These are phyloP conservation scores for Phytophthora pluvialis DNA, from an alignment of 352 stramenopile genomes.

Conservation along the genomic window DNA sequence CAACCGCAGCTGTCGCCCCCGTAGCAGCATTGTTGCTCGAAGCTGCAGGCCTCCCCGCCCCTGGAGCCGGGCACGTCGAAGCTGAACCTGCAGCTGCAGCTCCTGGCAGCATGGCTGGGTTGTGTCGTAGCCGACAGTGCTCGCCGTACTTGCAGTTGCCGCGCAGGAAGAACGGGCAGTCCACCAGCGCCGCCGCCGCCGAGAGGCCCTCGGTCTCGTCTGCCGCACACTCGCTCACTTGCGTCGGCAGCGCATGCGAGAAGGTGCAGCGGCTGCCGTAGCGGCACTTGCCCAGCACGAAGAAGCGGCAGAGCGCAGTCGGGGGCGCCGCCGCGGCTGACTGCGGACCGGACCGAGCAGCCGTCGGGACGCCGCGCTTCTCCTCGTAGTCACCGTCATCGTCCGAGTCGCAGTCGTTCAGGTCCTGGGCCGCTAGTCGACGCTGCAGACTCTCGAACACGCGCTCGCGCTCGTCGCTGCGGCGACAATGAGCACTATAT, in stretches of 20 bases:
- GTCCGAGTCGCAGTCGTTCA: constrained; percentile 3
- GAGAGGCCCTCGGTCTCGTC: constrained; percentile 46
- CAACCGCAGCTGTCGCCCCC: not conserved
- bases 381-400: constrained; percentile 23
- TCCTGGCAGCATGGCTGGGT: constrained; percentile 20
- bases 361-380: constrained; percentile 11
- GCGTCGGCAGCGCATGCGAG: constrained; percentile 56
- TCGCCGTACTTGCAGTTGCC: constrained; percentile 83
- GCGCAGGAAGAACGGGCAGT: constrained; percentile 78
- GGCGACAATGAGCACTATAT: constrained; percentile 3
- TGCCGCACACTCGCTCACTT: constrained; percentile 36
- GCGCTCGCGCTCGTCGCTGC: constrained; percentile 12
- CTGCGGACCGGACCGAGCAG: not conserved
- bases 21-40: constrained; percentile 9
- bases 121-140: constrained; percentile 67
- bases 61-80: not conserved
- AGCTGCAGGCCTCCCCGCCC: not conserved
- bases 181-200: constrained; percentile 63
- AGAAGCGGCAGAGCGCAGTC: constrained; percentile 72
- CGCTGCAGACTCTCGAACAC: constrained; percentile 24
- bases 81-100: not conserved
- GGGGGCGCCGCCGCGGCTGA: constrained; percentile 23
- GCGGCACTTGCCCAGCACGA: constrained; percentile 76
- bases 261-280: constrained; percentile 80
- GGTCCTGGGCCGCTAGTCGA: constrained; percentile 12